Conservation (phyloP, 2,329 filamentous ascomycete species). For the Colletotrichum echinochloae region DNA sequence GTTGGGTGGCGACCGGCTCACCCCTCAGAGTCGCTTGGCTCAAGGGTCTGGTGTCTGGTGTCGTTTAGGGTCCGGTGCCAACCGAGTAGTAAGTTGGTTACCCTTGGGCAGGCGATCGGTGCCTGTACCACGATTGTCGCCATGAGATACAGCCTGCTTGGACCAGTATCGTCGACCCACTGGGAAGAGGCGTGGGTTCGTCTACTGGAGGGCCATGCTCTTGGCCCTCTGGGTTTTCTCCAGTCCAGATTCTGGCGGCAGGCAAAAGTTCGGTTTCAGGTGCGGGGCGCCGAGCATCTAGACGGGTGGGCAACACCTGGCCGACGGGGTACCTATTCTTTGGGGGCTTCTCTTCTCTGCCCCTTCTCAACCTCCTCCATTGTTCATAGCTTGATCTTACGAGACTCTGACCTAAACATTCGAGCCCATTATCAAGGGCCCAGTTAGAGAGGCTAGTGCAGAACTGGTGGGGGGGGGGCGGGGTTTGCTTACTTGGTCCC, state of each 20-base stretch:
- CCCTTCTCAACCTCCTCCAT: too few relatives aligned
- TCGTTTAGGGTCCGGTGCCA: neutral
- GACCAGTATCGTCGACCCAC: neutral
- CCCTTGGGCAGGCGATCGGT: neutral
- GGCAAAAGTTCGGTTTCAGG: constrained; percentile 4
- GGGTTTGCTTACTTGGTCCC: neutral
- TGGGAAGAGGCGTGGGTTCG: neutral
- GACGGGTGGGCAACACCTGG: neutral
- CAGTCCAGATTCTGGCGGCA: neutral
- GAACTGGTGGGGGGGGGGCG: neutral
- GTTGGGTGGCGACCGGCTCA: neutral
- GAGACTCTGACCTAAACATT: constrained; percentile 1
- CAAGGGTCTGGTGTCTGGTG: neutral
- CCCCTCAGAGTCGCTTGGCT: neutral
- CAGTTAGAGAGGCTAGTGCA: neutral
- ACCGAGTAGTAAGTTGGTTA: neutral
- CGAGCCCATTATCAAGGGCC: neutral
- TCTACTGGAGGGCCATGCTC: neutral
- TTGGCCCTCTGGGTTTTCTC: neutral
- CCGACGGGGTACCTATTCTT: neutral
- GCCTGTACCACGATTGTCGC: neutral
- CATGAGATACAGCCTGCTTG: neutral
- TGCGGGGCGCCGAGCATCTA: constrained; percentile 16
- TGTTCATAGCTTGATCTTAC: neutral
- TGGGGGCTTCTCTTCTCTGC: neutral